A percentile compares a stretch with the other conserved stretches of the same genome.
Evolutionary conservation across 148 eudicot species (phyloP).

Genomic region (Camellia japonica): DNA sequence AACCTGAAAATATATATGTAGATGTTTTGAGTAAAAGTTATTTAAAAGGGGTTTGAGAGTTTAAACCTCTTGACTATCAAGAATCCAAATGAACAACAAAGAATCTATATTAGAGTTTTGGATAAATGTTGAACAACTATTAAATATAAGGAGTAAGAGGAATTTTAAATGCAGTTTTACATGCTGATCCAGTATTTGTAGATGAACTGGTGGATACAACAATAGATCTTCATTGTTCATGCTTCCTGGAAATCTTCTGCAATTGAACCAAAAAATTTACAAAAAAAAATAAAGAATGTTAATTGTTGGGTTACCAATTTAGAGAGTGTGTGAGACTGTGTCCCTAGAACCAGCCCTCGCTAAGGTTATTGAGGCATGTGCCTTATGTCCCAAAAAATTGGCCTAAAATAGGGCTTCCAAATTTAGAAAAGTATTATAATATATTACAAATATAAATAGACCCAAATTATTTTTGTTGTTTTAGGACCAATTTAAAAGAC

Average conservation of each 20-base stretch:
- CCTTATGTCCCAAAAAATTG: no score
- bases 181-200: slow-evolving; percentile 9
- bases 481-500: no score
- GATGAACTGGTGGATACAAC: slow-evolving; percentile 5
- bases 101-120: neutral
- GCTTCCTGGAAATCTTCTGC: neutral
- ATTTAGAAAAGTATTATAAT: no score
- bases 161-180: slow-evolving; percentile 1
- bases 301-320: neutral
- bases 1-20: slow-evolving; percentile 23
- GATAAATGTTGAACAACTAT: neutral
- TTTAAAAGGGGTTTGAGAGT: neutral
- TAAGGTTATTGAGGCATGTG: no score
- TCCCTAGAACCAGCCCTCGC: no score
- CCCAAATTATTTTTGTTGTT: no score
- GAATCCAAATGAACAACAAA: neutral
- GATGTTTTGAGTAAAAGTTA: neutral
- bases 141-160: neutral
- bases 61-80: neutral
- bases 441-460: no score
- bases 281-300: neutral
- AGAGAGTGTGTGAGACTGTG: neutral
- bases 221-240: neutral
- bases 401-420: no score
- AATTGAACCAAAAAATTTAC: neutral